Evolutionary conservation across 768 basidiomycete genomes (phyloP).

Genomic region (Coprinellus aureogranulatus): DNA sequence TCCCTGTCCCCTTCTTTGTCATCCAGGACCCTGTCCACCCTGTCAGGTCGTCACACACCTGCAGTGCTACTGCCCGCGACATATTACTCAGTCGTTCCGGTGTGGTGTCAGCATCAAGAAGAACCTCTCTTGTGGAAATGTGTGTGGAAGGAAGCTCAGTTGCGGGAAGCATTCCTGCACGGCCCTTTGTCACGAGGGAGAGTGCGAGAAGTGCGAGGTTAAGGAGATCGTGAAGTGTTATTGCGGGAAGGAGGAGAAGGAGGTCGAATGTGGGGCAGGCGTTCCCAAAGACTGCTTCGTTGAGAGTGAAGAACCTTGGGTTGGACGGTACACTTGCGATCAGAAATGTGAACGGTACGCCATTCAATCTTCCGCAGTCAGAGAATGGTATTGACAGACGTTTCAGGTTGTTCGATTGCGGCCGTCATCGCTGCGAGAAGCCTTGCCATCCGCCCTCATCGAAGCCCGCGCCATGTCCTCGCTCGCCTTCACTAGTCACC

Average conservation of each 20-base stretch:
- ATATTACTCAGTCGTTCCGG: constrained; percentile 53
- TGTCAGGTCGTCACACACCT: constrained; percentile 77
- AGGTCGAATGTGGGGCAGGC: constrained; percentile 67
- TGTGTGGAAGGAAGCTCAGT: constrained; percentile 45
- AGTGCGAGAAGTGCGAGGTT: constrained; percentile 63
- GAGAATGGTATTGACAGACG: constrained; percentile 1
- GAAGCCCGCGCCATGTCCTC: constrained; percentile 62
- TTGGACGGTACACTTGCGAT: constrained; percentile 60
- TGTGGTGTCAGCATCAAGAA: constrained; percentile 45
- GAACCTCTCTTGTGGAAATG: constrained; percentile 42
- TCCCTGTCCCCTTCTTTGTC: constrained; percentile 80
- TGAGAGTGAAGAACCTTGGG: constrained; percentile 53
- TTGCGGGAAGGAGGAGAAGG: constrained; percentile 68
- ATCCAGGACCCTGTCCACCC: constrained; percentile 95
- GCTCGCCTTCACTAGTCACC: constrained; percentile 62
- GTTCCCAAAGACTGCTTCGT: constrained; percentile 39
- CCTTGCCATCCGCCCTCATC: constrained; percentile 75
- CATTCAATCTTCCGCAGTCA: constrained; percentile 1
- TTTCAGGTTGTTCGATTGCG: constrained; percentile 71
- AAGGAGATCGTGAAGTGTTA: constrained; percentile 64
- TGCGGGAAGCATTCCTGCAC: constrained; percentile 76
- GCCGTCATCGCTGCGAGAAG: constrained; percentile 67
- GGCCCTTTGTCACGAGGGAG: constrained; percentile 71
- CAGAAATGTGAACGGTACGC: constrained; percentile 55
- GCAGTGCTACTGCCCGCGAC: constrained; percentile 77